phyloP scores from a whole-genome alignment of 2,329 filamentous ascomycete genomes.

The Bipolaris gigantea region DNA sequence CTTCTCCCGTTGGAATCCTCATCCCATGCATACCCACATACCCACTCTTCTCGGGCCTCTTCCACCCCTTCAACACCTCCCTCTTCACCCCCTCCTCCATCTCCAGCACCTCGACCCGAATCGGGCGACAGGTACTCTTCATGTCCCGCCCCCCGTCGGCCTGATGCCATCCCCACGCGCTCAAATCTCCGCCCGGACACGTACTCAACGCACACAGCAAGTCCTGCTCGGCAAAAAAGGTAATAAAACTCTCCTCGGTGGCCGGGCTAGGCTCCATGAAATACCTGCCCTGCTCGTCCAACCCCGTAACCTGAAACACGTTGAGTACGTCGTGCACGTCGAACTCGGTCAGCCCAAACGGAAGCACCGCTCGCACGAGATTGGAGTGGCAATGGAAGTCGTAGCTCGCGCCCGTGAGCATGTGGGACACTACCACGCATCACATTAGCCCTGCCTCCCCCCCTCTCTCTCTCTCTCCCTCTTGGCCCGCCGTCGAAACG shows the following conservation, averaged over 20 bases:
- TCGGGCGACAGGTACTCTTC: slow-evolving; percentile 65
- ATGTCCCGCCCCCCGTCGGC: slow-evolving; percentile 51
- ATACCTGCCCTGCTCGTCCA: slow-evolving; percentile 57
- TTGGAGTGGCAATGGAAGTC: slow-evolving; percentile 87
- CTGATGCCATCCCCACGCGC: slow-evolving; percentile 75
- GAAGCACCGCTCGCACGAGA: slow-evolving; percentile 70
- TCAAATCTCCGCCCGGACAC: slow-evolving; percentile 80
- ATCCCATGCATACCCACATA: slow-evolving; percentile 71
- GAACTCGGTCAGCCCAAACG: slow-evolving; percentile 67
- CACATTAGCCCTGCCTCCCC: too few relatives aligned
- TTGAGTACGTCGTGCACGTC: slow-evolving; percentile 87
- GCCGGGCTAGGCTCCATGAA: slow-evolving; percentile 59
- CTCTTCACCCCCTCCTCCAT: slow-evolving; percentile 54
- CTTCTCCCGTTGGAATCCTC: slow-evolving; percentile 51
- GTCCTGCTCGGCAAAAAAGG: slow-evolving; percentile 81
- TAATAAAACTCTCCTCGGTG: slow-evolving; percentile 55
- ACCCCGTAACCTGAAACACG: slow-evolving; percentile 80
- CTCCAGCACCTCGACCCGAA: slow-evolving; percentile 73
- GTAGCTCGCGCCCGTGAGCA: slow-evolving; percentile 71
- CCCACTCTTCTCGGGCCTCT: slow-evolving; percentile 58
- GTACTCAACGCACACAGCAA: slow-evolving; percentile 67
- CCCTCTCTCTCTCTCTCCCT: too few relatives aligned
- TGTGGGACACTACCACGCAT: slow-evolving; percentile 31
- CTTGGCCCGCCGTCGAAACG: too few relatives aligned
- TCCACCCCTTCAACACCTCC: slow-evolving; percentile 58